Percentiles rank a stretch among this genome's conserved stretches.
Conservation (phyloP, 1,284 basidiomycete species). For the Puccinia triticina region DNA sequence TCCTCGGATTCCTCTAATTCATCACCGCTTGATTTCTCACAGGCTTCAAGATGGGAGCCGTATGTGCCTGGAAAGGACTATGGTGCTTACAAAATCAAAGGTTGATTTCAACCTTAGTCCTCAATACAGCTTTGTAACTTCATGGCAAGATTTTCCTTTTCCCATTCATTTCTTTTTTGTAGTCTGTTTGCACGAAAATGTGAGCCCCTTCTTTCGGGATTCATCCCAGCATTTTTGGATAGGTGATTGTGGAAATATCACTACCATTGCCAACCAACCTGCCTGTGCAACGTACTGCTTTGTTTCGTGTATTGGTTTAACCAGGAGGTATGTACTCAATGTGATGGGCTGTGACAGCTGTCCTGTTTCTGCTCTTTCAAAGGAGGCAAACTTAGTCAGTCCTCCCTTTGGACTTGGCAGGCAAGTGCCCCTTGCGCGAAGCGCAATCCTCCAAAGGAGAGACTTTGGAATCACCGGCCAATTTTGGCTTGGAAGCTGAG, state of each 20-base stretch:
- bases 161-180: not conserved
- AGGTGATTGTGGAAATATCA: not conserved
- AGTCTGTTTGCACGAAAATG: not conserved
- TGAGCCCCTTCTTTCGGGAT: not conserved
- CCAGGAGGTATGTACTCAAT: too few species aligned
- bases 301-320: too few species aligned
- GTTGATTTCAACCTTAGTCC: conserved; percentile 6
- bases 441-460: too few species aligned
- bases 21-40: not conserved
- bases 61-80: conserved; percentile 52
- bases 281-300: too few species aligned
- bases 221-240: not conserved
- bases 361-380: too few species aligned
- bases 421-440: too few species aligned
- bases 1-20: not conserved
- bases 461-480: too few species aligned
- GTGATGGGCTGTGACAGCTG: too few species aligned
- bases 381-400: too few species aligned
- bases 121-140: not conserved
- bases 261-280: too few species aligned
- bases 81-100: conserved; percentile 52
- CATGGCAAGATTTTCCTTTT: not conserved
- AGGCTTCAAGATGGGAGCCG: conserved; percentile 52
- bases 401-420: too few species aligned
- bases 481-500: too few species aligned